A percentile compares a stretch with the other conserved stretches of the same genome.
Conservation (phyloP, 192 early-diverging fungal genomes). For the Podila verticillata region DNA sequence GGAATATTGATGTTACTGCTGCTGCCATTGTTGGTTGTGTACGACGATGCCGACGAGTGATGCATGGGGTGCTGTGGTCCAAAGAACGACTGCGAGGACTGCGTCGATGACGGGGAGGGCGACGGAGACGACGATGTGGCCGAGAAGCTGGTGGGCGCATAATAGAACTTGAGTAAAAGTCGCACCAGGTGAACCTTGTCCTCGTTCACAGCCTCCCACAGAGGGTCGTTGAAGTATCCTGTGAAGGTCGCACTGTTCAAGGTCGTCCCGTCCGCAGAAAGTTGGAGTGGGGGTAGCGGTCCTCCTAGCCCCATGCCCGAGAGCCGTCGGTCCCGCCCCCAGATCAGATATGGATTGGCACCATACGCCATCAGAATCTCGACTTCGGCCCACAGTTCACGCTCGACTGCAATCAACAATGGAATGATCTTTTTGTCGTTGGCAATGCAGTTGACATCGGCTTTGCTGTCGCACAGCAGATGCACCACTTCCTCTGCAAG, state of each 20-base stretch:
- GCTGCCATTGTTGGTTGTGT: constrained; percentile 46
- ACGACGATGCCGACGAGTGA: constrained; percentile 39
- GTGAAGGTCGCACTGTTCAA: not conserved
- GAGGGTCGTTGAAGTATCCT: constrained; percentile 36
- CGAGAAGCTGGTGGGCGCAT: constrained; percentile 45
- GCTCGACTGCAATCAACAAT: constrained; percentile 40
- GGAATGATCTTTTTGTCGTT: constrained; percentile 47
- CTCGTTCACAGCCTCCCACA: constrained; percentile 49
- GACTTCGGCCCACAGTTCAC: constrained; percentile 47
- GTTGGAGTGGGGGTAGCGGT: not conserved
- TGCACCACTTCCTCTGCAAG: constrained; percentile 50
- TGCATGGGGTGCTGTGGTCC: constrained; percentile 41
- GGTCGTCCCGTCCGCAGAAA: constrained; percentile 5
- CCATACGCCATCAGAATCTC: constrained; percentile 52
- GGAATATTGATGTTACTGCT: constrained; percentile 47
- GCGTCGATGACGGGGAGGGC: constrained; percentile 45
- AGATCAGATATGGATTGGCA: constrained; percentile 49
- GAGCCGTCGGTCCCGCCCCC: constrained; percentile 34
- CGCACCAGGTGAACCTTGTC: constrained; percentile 48
- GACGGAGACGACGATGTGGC: constrained; percentile 41
- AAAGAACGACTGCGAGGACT: constrained; percentile 50
- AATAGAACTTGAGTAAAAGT: constrained; percentile 46
- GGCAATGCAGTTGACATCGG: constrained; percentile 40
- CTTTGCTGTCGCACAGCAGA: constrained; percentile 43
- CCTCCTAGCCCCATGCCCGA: constrained; percentile 9